Evolutionary conservation across 345 rosid genomes (phyloP).

Genomic region (Triadica sebifera): DNA sequence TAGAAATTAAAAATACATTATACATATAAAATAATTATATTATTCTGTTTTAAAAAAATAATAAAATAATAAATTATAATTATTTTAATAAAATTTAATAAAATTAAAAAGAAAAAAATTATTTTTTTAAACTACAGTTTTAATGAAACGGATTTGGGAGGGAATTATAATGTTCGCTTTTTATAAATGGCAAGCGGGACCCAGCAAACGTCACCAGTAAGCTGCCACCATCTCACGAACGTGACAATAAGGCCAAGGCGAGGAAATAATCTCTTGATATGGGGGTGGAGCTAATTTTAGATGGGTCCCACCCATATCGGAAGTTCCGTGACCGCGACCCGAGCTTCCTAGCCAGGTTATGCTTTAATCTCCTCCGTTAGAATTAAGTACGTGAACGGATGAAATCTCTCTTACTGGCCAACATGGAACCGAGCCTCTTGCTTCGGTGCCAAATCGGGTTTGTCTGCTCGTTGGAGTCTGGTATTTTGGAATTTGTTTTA

Average conservation of each 20-base stretch:
- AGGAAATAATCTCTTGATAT: slow-evolving; percentile 53
- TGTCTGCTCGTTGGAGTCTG: slow-evolving; percentile 27
- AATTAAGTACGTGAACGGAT: slow-evolving; percentile 23
- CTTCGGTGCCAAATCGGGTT: slow-evolving; percentile 69
- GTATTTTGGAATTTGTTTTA: slow-evolving; percentile 14
- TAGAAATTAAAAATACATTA: no score
- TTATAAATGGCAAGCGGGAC: slow-evolving; percentile 24
- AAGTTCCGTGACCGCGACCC: slow-evolving; percentile 66
- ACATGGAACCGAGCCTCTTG: slow-evolving; percentile 28
- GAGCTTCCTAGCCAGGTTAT: slow-evolving; percentile 11
- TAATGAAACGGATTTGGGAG: no score
- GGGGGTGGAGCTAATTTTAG: slow-evolving; percentile 25
- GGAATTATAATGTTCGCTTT: no score
- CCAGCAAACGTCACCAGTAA: slow-evolving; percentile 50
- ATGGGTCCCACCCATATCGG: slow-evolving; percentile 63
- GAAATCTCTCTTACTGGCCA: slow-evolving; percentile 33
- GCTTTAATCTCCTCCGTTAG: slow-evolving; percentile 34
- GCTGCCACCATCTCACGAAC: slow-evolving; percentile 45
- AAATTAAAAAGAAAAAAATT: no score
- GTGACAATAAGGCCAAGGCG: slow-evolving; percentile 48
- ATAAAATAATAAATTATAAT: no score
- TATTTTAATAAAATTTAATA: no score
- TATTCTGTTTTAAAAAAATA: no score
- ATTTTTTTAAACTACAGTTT: no score
- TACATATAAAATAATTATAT: no score